Percentiles rank a stretch among this genome's conserved stretches.
phyloP scores from a whole-genome alignment of 495 filamentous ascomycete genomes.

The Venustampulla echinocandica region DNA sequence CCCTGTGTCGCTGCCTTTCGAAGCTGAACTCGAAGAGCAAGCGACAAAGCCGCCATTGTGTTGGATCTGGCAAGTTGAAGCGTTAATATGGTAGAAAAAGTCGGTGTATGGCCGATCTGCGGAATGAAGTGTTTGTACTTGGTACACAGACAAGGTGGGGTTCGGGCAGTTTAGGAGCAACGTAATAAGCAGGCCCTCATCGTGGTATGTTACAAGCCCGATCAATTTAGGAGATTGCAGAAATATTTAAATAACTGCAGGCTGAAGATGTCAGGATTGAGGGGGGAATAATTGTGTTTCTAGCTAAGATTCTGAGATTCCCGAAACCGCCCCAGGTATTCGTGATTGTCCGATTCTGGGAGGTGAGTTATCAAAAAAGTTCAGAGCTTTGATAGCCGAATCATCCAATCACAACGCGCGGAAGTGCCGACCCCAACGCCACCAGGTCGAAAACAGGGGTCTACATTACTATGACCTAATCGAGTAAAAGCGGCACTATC shows the following conservation, averaged over 20 bases:
- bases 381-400: too few species aligned
- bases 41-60: slow-evolving; percentile 17
- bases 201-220: background rate
- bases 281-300: slow-evolving; percentile 5
- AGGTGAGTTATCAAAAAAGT: too few species aligned
- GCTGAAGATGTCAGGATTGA: background rate
- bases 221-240: background rate
- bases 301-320: too few species aligned
- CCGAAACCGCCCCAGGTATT: too few species aligned
- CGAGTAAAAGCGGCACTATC: too few species aligned
- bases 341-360: too few species aligned
- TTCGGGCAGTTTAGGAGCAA: slow-evolving; percentile 12
- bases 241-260: background rate
- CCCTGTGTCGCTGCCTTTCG: slow-evolving; percentile 5
- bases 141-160: slow-evolving; percentile 5
- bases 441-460: too few species aligned
- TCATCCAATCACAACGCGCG: too few species aligned
- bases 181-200: slow-evolving; percentile 7
- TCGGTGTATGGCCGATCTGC: slow-evolving; percentile 17
- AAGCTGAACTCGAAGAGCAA: slow-evolving; percentile 12
- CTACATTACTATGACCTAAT: too few species aligned
- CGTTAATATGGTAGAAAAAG: slow-evolving; percentile 6
- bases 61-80: slow-evolving; percentile 3
- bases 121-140: background rate
- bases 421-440: too few species aligned